Percentiles rank a stretch among this genome's conserved stretches.
Conservation (phyloP, 495 filamentous ascomycete genomes). For the Aspergillus heteromorphus region DNA sequence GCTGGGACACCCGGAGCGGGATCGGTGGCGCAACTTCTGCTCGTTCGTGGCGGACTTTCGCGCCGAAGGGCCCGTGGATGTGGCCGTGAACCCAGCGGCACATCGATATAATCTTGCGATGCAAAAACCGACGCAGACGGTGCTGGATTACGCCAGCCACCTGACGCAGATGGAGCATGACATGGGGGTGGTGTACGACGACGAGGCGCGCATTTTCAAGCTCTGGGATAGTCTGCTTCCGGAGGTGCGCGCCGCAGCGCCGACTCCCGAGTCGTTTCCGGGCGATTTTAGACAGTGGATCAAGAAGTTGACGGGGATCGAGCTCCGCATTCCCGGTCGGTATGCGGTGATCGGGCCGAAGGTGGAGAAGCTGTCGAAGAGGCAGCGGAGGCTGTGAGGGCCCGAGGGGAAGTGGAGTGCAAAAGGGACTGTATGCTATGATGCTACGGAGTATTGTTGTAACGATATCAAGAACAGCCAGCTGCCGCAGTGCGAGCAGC, state of each 20-base stretch:
- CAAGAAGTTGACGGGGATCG: not conserved
- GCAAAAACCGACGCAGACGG: not conserved
- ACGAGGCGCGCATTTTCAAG: constrained; percentile 3
- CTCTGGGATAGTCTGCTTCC: constrained; percentile 8
- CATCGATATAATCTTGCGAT: not conserved
- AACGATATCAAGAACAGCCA: too few species aligned
- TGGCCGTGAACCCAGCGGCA: too few species aligned
- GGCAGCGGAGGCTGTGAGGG: not conserved
- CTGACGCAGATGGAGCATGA: not conserved
- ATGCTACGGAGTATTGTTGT: too few species aligned
- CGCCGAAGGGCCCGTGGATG: too few species aligned
- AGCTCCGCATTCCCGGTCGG: not conserved
- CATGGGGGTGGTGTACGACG: not conserved
- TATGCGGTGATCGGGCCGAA: not conserved
- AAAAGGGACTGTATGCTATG: too few species aligned
- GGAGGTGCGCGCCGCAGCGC: not conserved
- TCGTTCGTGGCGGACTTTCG: not conserved
- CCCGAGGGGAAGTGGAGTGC: too few species aligned
- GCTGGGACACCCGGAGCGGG: not conserved
- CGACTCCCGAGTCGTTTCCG: not conserved
- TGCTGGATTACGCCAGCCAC: not conserved
- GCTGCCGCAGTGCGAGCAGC: too few species aligned
- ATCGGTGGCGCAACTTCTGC: not conserved
- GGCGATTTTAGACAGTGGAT: not conserved
- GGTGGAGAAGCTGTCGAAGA: not conserved